Base-by-base conservation (phyloP, 2,329 filamentous ascomycete species). In the Ascochyta clinopodiicola region DNA sequence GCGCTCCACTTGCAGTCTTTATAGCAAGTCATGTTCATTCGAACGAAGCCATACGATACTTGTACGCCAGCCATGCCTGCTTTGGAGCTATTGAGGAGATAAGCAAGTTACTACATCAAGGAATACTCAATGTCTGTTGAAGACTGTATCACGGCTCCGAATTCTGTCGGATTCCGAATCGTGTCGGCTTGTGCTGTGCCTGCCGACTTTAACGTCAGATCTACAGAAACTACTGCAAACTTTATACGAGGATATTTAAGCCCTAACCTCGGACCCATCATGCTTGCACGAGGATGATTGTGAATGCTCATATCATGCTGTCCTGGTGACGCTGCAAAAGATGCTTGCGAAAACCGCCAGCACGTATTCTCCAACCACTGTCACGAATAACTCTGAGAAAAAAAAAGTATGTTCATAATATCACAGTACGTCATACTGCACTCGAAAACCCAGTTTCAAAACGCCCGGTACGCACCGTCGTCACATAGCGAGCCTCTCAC, bases 101-200 rank as follows among this genome's bases (percentile, higher is more conserved):
- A 2, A 6, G 6, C 10, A 5, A 48, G 13, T 34, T 48, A 35
- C 44, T 39, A 10, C 17, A 37, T 9, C n/a, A 34, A 32, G 44
- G 44, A 48, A 38, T 7, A 27, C 24, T 15, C 4, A 34, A 21
- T 2, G 17, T 10, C 39, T 35, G 38, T 48, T 24, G 51, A n/a
- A n/a, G 6, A 22, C 38, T 44, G 51, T 34, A 46, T 39, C 38
- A 44, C 21, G 51, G 44, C 47, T 15, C 25, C 42, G 37, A 29
- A 6, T 21, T 19, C 9, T 32, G 36, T 53, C 29, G 37, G 50
- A n/a, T 35, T 17, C n/a, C 32, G 32, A 35, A 15, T 5, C 15
- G 32, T 17, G n/a, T 35, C 32, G 32, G 32, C 32, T 15, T 35
- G 15, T 2, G 32, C 32, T 15, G 2, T 34, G 29, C 29, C 10